phyloP scores from a whole-genome alignment of 2,329 filamentous ascomycete species.

The Aspergillus tanneri region DNA sequence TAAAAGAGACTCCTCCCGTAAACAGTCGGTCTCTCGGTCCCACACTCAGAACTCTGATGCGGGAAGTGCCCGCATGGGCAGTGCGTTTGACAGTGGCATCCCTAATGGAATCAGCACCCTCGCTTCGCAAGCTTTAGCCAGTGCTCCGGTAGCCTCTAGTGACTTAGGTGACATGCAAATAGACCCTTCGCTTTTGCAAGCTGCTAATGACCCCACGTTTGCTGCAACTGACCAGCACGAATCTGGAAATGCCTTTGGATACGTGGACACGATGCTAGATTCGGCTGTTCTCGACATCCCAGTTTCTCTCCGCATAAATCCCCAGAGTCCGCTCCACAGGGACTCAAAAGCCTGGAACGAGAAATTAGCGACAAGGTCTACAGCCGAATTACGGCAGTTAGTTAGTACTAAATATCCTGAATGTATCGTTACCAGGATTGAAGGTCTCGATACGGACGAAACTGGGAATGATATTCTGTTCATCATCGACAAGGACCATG shows the following conservation, averaged over 20 bases:
- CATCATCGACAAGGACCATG: slow-evolving; percentile 67
- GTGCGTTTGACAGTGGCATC: slow-evolving; percentile 27
- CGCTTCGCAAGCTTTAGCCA: slow-evolving; percentile 46
- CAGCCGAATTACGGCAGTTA: slow-evolving; percentile 63
- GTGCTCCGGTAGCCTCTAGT: slow-evolving; percentile 37
- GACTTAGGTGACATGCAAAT: slow-evolving; percentile 59
- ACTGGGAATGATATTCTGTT: slow-evolving; percentile 62
- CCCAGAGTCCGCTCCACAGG: slow-evolving; percentile 57
- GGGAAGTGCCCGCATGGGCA: slow-evolving; percentile 24
- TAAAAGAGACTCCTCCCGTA: slow-evolving; percentile 53
- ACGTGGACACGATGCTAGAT: slow-evolving; percentile 39
- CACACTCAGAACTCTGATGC: slow-evolving; percentile 22
- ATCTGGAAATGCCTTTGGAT: slow-evolving; percentile 31
- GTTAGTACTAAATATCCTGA: slow-evolving; percentile 63
- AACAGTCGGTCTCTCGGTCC: slow-evolving; percentile 31
- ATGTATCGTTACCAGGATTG: slow-evolving; percentile 58
- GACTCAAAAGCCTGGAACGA: slow-evolving; percentile 61
- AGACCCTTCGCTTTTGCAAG: slow-evolving; percentile 61
- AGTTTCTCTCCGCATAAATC: slow-evolving; percentile 69
- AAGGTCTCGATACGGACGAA: slow-evolving; percentile 64
- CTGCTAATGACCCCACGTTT: slow-evolving; percentile 52
- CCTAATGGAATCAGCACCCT: slow-evolving; percentile 45
- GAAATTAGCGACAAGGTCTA: slow-evolving; percentile 57
- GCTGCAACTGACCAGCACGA: slow-evolving; percentile 37
- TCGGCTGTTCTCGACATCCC: slow-evolving; percentile 47